These are phyloP conservation scores for Leccinum incarnatum DNA, from an alignment of 768 basidiomycete species.

Conservation along the genomic window DNA sequence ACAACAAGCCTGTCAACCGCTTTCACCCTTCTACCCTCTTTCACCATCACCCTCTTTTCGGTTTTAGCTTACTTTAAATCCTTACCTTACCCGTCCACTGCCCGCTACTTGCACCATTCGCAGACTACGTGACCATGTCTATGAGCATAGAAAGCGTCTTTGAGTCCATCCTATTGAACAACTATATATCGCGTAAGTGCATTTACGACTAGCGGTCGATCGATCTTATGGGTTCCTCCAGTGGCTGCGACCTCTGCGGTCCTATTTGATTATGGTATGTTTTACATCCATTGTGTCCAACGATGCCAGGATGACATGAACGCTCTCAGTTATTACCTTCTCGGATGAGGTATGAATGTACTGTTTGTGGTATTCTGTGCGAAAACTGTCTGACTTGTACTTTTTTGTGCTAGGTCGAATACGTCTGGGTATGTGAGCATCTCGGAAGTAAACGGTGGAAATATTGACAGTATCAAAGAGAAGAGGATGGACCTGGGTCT, in stretches of 20 bases:
- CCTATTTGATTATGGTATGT: neutral
- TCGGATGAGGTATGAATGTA: neutral
- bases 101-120: neutral
- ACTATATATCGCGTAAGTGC: neutral
- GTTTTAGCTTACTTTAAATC: neutral
- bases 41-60: neutral
- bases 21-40: neutral
- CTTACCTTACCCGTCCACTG: neutral
- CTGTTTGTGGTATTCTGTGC: neutral
- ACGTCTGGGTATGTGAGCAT: neutral
- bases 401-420: neutral
- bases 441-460: neutral
- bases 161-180: neutral
- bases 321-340: neutral
- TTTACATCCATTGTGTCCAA: neutral
- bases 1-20: neutral
- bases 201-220: neutral
- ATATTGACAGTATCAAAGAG: neutral
- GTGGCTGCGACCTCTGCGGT: neutral
- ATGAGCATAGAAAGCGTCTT: neutral
- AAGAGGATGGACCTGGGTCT: neutral
- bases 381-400: neutral
- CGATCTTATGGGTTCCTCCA: neutral
- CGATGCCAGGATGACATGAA: neutral
- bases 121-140: neutral